These are phyloP conservation scores for Paraurostyla sp. DNA, from an alignment of 73 alveolate species.

Conservation along the genomic window DNA sequence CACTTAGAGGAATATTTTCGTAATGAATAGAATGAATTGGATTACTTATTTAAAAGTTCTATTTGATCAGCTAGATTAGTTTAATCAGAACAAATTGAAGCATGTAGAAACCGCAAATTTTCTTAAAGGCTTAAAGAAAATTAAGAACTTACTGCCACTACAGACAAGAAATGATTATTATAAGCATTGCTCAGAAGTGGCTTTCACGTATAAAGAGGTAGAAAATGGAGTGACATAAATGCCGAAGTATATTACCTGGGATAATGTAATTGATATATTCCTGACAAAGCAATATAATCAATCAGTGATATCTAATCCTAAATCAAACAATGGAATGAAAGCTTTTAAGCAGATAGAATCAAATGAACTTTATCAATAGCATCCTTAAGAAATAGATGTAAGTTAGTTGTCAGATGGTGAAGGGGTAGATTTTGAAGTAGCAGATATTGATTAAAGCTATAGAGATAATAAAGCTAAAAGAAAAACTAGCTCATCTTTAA, in stretches of 20 bases:
- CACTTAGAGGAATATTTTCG: background rate
- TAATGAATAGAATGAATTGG: slow-evolving; percentile 70
- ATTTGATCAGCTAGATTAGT: slow-evolving; percentile 48
- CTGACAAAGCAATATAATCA: background rate
- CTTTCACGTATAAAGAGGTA: slow-evolving; percentile 38
- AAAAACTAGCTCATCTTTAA: background rate
- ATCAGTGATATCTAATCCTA: background rate
- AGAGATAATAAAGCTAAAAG: background rate
- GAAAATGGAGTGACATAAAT: background rate
- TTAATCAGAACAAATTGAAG: slow-evolving; percentile 39
- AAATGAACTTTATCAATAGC: background rate
- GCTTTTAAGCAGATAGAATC: background rate
- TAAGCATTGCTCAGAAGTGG: slow-evolving; percentile 28
- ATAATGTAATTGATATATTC: slow-evolving; percentile 41
- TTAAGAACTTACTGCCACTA: slow-evolving; percentile 41
- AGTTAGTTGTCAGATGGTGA: slow-evolving; percentile 17
- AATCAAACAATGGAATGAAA: background rate
- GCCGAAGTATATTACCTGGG: slow-evolving; percentile 56
- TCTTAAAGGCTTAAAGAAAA: slow-evolving; percentile 18
- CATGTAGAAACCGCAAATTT: slow-evolving; percentile 48
- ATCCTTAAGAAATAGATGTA: background rate
- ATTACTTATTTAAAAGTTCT: slow-evolving; percentile 50
- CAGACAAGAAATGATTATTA: slow-evolving; percentile 14
- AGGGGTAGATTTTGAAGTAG: slow-evolving; percentile 3
- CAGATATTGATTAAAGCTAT: background rate